These are phyloP conservation scores for Lupinus albus DNA, from an alignment of 306 rosid genomes.

Conservation along the genomic window DNA sequence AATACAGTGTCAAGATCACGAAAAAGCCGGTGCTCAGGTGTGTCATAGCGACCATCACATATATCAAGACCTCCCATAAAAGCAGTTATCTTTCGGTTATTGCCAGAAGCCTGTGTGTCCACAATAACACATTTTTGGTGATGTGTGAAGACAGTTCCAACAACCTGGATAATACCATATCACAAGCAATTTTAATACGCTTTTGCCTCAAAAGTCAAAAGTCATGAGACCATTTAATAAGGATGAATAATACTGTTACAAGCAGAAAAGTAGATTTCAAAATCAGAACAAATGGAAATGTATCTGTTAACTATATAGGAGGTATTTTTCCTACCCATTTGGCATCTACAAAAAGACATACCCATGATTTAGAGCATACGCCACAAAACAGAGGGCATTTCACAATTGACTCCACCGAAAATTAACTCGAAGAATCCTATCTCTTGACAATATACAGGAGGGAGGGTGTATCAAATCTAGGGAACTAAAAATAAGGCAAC, in stretches of 20 bases:
- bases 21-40: conserved; percentile 88
- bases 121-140: conserved; percentile 94
- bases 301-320: conserved; percentile 22
- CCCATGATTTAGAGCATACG: conserved; percentile 40
- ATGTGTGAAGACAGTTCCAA: conserved; percentile 87
- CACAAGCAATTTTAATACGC: conserved; percentile 37
- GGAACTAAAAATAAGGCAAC: conserved; percentile 9
- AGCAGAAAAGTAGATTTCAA: background rate
- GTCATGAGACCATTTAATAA: conserved; percentile 4
- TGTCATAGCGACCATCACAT: conserved; percentile 98
- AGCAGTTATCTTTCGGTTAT: conserved; percentile 77
- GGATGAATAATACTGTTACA: conserved; percentile 7
- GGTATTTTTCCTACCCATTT: conserved; percentile 28
- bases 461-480: conserved; percentile 29
- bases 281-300: conserved; percentile 17
- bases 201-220: conserved; percentile 6
- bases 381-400: conserved; percentile 46
- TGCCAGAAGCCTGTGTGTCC: conserved; percentile 82
- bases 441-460: conserved; percentile 45
- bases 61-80: conserved; percentile 94
- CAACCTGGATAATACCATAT: conserved; percentile 60
- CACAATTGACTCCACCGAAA: conserved; percentile 42
- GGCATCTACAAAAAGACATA: conserved; percentile 39
- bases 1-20: conserved; percentile 67
- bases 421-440: conserved; percentile 43